Conservation (phyloP, 257 asterid species). For the Capsicum pubescens region DNA sequence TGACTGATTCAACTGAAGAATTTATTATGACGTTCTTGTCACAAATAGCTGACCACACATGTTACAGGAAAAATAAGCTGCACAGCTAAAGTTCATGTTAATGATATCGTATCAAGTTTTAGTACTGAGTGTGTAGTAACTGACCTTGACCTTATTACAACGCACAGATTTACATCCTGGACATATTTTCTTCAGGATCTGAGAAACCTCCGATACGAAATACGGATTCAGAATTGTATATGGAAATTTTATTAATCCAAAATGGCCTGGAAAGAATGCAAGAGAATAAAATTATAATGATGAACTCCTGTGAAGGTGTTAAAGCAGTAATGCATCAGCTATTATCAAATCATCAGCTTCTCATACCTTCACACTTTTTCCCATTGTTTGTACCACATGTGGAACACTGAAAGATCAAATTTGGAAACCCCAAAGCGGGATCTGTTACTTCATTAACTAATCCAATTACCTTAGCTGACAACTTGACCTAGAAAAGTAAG, state of each 20-base stretch:
- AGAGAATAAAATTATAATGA: conserved; percentile 21
- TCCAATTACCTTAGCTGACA: conserved; percentile 55
- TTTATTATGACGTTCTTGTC: not conserved
- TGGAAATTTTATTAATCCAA: conserved; percentile 76
- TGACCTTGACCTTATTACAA: conserved; percentile 68
- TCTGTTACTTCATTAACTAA: conserved; percentile 75
- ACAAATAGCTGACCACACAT: conserved; percentile 5
- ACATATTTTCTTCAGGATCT: conserved; percentile 79
- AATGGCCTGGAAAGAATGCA: conserved; percentile 78
- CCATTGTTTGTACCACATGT: conserved; percentile 77
- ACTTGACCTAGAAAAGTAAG: conserved; percentile 54
- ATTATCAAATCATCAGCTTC: conserved; percentile 30
- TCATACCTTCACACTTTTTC: conserved; percentile 84
- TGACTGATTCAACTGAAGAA: not conserved
- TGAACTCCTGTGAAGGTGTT: conserved; percentile 18
- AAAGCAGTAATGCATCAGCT: conserved; percentile 31
- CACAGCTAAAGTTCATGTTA: not conserved
- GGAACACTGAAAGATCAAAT: conserved; percentile 55
- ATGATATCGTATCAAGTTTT: conserved; percentile 28
- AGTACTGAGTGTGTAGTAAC: conserved; percentile 48
- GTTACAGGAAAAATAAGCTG: not conserved
- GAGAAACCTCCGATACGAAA: conserved; percentile 74
- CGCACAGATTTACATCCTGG: conserved; percentile 79
- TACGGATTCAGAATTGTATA: conserved; percentile 77
- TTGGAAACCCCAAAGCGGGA: conserved; percentile 85